Evolutionary conservation across 2,329 filamentous ascomycete genomes (phyloP).

Genomic region (Metarhizium anisopliae): DNA sequence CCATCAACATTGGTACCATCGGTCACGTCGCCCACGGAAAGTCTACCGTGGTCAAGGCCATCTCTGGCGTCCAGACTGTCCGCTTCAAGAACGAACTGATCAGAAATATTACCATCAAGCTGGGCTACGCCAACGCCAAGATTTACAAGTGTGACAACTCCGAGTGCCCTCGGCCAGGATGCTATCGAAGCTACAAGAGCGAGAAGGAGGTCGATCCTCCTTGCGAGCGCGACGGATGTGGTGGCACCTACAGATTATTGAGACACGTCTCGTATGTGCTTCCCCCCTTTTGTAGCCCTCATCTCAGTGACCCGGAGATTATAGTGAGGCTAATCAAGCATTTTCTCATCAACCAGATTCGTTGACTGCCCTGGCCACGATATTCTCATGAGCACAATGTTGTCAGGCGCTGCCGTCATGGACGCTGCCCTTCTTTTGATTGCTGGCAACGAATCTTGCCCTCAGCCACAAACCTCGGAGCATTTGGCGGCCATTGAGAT

Average conservation of each 20-base stretch:
- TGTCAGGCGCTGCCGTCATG: conserved; percentile 99
- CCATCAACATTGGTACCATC: conserved; percentile 98
- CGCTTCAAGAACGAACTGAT: conserved; percentile 99
- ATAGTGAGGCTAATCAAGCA: background rate
- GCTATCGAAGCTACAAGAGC: conserved; percentile 95
- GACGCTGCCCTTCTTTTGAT: conserved; percentile 94
- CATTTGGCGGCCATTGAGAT: conserved; percentile 99
- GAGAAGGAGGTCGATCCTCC: conserved; percentile 97
- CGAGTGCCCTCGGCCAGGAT: conserved; percentile 86
- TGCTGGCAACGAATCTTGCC: conserved; percentile 96
- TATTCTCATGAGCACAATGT: conserved; percentile 99
- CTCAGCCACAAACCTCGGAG: conserved; percentile 96
- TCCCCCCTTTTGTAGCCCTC: background rate
- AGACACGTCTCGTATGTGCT: conserved; percentile 80
- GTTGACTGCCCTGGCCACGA: conserved; percentile 99
- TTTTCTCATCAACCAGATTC: conserved; percentile 47
- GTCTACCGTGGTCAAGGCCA: conserved; percentile 97
- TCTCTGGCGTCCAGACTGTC: conserved; percentile 97
- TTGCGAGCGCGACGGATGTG: conserved; percentile 88
- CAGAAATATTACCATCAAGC: conserved; percentile 98
- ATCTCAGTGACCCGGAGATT: background rate
- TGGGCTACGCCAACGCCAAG: conserved; percentile 98
- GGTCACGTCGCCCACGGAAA: conserved; percentile 98
- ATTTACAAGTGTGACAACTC: conserved; percentile 97
- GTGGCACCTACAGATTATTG: conserved; percentile 76